A percentile compares a stretch with the other conserved stretches of the same genome.
These are phyloP conservation scores for Capsella bursapastoris DNA, from an alignment of 345 rosid species.

Conservation along the genomic window DNA sequence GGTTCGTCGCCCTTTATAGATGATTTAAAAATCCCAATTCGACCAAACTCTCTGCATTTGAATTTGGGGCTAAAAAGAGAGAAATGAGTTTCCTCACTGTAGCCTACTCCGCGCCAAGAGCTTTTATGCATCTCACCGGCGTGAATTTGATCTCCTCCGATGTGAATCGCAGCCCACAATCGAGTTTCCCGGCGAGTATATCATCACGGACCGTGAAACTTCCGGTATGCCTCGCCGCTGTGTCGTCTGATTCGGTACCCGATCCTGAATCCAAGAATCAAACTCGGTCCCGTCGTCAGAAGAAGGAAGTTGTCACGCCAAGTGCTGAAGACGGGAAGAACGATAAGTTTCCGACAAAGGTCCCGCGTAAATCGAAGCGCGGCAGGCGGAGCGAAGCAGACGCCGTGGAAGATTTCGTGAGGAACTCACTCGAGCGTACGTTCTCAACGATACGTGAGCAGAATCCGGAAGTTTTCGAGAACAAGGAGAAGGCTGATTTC, in stretches of 20 bases:
- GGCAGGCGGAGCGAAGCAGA: conserved; percentile 83
- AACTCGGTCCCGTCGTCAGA: conserved; percentile 26
- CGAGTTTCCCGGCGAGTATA: neutral
- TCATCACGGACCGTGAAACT: conserved; percentile 19
- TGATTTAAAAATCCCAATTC: neutral
- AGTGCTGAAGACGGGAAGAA: conserved; percentile 24
- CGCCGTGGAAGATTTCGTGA: conserved; percentile 82
- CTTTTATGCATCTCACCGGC: conserved; percentile 14
- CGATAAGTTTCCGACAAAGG: conserved; percentile 49
- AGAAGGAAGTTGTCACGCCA: conserved; percentile 30
- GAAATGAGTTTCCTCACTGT: conserved; percentile 28
- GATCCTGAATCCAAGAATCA: conserved; percentile 47
- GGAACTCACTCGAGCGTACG: conserved; percentile 66
- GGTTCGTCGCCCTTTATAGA: neutral
- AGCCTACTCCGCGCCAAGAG: conserved; percentile 40
- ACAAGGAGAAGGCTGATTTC: conserved; percentile 47
- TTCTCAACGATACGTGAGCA: conserved; percentile 66
- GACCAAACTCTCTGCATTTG: neutral
- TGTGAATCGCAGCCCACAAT: neutral
- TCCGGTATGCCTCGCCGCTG: conserved; percentile 46
- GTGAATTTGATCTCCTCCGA: neutral
- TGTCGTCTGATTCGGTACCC: conserved; percentile 49
- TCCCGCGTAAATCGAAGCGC: conserved; percentile 65
- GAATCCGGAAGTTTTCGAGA: conserved; percentile 58
- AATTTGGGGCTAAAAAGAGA: neutral